Evolutionary conservation across 2,329 filamentous ascomycete genomes (phyloP).

Genomic region (Pseudogymnoascus verrucosus): DNA sequence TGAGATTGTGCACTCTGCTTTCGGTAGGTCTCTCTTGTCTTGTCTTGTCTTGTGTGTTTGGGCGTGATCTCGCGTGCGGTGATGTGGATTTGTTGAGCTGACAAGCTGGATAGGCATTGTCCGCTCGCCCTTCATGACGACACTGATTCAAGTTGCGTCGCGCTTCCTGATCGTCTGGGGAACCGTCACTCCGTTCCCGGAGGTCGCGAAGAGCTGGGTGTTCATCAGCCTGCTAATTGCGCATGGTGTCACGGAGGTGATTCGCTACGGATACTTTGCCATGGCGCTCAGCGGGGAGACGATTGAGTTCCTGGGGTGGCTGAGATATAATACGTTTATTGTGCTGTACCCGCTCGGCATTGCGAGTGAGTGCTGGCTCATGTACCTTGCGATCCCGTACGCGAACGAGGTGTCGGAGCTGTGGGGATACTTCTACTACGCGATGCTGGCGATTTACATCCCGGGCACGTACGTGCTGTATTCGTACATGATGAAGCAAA

Average conservation of each 20-base stretch:
- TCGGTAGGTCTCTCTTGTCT: conserved; percentile 48
- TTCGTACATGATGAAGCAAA: conserved; percentile 90
- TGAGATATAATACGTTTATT: conserved; percentile 89
- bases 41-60: not conserved
- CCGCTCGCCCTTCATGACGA: conserved; percentile 76
- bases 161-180: conserved; percentile 87
- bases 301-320: conserved; percentile 63
- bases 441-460: conserved; percentile 66
- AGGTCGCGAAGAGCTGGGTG: conserved; percentile 49
- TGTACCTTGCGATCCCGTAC: conserved; percentile 61
- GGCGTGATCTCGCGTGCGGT: not conserved
- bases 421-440: conserved; percentile 53
- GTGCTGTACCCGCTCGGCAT: conserved; percentile 91
- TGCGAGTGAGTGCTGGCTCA: conserved; percentile 73
- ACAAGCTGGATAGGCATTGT: conserved; percentile 57
- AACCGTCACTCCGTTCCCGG: conserved; percentile 67
- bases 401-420: conserved; percentile 41
- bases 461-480: conserved; percentile 77
- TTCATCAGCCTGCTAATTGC: conserved; percentile 77
- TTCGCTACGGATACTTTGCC: conserved; percentile 88
- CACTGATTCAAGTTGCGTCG: conserved; percentile 79
- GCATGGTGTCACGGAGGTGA: conserved; percentile 86
- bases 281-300: conserved; percentile 57
- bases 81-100: conserved; percentile 12
- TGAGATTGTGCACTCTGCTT: conserved; percentile 73